Base-by-base conservation (phyloP, 1,139 yeast genomes). In the Debaryomyces fabryi region DNA sequence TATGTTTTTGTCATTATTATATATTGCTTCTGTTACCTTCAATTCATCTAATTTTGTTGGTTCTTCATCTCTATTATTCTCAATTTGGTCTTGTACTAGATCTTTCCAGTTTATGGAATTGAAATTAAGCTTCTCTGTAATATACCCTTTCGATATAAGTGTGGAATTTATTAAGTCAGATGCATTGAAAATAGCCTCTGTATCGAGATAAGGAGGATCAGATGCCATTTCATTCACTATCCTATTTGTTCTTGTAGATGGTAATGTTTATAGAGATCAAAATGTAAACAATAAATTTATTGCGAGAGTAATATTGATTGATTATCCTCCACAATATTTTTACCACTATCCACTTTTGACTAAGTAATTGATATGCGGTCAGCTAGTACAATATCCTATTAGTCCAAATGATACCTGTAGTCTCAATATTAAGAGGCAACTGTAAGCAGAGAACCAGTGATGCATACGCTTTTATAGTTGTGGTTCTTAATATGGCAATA, bases 1-100 rank as follows among this genome's bases (percentile, higher is more conserved):
- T 24, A 68, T 59, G 45, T 71, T 68, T 53, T 75, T 72, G 55
- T 76, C 81, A 55, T 78, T 76, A 47, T 71, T 64, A 51, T 66
- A 74, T 15, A 74, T 48, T n/a, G 54, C 52, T 20, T 71, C 72
- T 1, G 73, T 68, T 20, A 69, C 44, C 33, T 48, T 44, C 27
- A 68, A 47, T 6, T 59, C 58, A 20, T 56, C 48, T 23, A 53
- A 27, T 8, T 55, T 54, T 4, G 58, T 56, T 12, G 2, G 18
- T n/a, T 29, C 27, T 9, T 34, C 46, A 10, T 42, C 23, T 13
- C 6, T 32, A 30, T 53, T 52, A 33, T 49, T 49, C 7, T 41
- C 45, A 7, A 54, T n/a, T 50, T 65, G 69, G 21, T 59, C 63
- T 9, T 48, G 39, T 15, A 57, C 50, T 18, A 74, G 56, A 12